phyloP scores from a whole-genome alignment of 345 rosid genomes.

The Populus nigra region DNA sequence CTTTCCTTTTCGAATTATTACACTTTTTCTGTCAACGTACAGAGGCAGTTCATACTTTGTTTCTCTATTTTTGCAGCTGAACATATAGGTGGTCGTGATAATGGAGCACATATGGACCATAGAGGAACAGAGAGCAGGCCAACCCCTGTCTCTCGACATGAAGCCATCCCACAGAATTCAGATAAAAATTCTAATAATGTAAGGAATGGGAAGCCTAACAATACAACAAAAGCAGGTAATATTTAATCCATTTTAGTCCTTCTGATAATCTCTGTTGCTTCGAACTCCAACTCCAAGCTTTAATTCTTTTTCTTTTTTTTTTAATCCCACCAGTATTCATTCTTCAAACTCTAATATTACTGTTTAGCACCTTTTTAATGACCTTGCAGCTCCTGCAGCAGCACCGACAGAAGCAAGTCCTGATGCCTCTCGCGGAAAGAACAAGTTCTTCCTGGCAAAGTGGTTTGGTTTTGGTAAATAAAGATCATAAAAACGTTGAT shows the following conservation, averaged over 20 bases:
- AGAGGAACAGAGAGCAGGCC: slow-evolving; percentile 33
- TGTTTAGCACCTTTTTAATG: background rate
- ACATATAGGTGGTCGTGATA: slow-evolving; percentile 21
- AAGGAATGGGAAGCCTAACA: slow-evolving; percentile 24
- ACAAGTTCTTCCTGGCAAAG: slow-evolving; percentile 48
- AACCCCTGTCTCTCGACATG: slow-evolving; percentile 18
- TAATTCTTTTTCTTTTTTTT: background rate
- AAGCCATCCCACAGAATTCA: slow-evolving; percentile 15
- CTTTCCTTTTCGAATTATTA: background rate
- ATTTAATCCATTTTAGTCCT: no score
- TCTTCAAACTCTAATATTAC: background rate
- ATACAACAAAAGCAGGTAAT: slow-evolving; percentile 43
- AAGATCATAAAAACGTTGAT: background rate
- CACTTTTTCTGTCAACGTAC: background rate
- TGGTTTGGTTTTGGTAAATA: slow-evolving; percentile 63
- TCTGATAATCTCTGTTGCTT: background rate
- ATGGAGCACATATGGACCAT: slow-evolving; percentile 25
- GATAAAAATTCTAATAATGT: slow-evolving; percentile 23
- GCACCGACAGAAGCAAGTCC: slow-evolving; percentile 17
- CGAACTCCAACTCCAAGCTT: background rate
- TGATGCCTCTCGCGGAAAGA: slow-evolving; percentile 44
- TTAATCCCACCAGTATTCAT: background rate
- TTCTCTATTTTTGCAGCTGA: background rate
- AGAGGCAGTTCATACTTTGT: background rate
- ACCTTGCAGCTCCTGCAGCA: slow-evolving; percentile 28